A percentile compares a stretch with the other conserved stretches of the same genome.
Evolutionary conservation across 1,139 yeast genomes (phyloP).

Genomic region (Magnusiomyces suaveolens): DNA sequence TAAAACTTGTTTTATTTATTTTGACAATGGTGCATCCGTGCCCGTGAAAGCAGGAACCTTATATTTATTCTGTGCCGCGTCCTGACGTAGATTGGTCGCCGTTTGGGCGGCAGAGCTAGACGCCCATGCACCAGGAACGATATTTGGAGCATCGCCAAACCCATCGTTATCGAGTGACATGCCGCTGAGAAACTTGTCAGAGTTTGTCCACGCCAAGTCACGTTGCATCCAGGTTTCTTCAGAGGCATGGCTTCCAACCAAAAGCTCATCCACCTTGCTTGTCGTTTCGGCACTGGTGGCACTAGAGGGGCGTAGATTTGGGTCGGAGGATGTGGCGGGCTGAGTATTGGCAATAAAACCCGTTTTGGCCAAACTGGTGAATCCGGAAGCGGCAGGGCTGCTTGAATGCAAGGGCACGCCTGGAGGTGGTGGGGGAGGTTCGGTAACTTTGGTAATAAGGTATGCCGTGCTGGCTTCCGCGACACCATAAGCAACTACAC

Average conservation of each 20-base stretch:
- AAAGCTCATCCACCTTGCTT: neutral
- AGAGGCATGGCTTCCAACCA: neutral
- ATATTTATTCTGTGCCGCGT: neutral
- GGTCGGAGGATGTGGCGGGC: no score
- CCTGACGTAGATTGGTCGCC: neutral
- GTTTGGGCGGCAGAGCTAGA: neutral
- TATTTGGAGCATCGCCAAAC: conserved; percentile 8
- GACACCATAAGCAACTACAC: conserved; percentile 44
- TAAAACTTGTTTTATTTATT: no score
- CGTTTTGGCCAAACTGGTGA: neutral
- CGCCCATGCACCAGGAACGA: conserved; percentile 12
- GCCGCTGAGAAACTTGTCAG: conserved; percentile 9
- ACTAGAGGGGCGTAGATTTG: neutral
- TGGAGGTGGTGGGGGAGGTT: conserved; percentile 38
- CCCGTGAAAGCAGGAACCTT: neutral
- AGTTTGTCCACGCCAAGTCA: conserved; percentile 7
- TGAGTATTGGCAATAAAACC: neutral
- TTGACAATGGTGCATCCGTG: neutral
- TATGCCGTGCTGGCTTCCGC: conserved; percentile 50
- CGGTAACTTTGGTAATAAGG: conserved; percentile 45
- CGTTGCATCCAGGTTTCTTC: conserved; percentile 4
- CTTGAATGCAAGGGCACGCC: neutral
- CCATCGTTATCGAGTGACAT: conserved; percentile 10
- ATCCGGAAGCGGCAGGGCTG: conserved; percentile 1
- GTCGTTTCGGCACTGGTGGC: no score